phyloP scores from a whole-genome alignment of 768 basidiomycete genomes.

The Dendrothele bispora region DNA sequence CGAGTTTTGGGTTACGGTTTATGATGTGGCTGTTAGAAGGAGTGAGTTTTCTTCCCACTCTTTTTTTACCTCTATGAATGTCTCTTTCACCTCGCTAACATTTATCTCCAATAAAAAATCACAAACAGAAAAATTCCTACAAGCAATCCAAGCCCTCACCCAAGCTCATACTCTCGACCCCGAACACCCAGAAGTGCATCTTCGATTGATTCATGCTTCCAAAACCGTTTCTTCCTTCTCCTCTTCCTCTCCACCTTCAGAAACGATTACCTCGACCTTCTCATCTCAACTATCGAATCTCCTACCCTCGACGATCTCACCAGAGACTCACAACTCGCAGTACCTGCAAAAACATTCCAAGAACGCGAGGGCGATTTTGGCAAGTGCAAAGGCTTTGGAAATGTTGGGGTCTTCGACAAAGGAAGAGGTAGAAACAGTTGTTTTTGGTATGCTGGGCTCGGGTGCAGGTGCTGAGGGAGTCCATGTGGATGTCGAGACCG shows the following conservation, averaged over 20 bases:
- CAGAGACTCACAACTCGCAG: conserved; percentile 72
- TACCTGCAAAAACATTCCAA: conserved; percentile 66
- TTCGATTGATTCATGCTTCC: conserved; percentile 66
- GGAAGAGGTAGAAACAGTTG: conserved; percentile 59
- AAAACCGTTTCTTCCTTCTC: conserved; percentile 38
- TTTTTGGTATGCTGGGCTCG: no score
- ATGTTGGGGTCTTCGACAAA: conserved; percentile 45
- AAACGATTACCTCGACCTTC: neutral
- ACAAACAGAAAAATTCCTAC: conserved; percentile 72
- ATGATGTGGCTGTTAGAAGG: conserved; percentile 81
- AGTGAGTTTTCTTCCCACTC: conserved; percentile 49
- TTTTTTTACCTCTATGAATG: conserved; percentile 3
- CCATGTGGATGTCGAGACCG: conserved; percentile 38
- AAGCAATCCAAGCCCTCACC: conserved; percentile 70
- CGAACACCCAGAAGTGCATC: conserved; percentile 67
- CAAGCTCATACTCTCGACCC: conserved; percentile 53
- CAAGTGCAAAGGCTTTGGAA: conserved; percentile 56
- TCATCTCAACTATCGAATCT: conserved; percentile 37
- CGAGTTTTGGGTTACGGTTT: conserved; percentile 72
- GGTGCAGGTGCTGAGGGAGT: conserved; percentile 34
- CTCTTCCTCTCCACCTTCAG: neutral
- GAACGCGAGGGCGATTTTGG: conserved; percentile 56
- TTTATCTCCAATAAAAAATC: neutral
- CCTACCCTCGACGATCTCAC: conserved; percentile 54
- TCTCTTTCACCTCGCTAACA: neutral